phyloP scores from a whole-genome alignment of 2,329 filamentous ascomycete species.

The Hypoxylon sp. region DNA sequence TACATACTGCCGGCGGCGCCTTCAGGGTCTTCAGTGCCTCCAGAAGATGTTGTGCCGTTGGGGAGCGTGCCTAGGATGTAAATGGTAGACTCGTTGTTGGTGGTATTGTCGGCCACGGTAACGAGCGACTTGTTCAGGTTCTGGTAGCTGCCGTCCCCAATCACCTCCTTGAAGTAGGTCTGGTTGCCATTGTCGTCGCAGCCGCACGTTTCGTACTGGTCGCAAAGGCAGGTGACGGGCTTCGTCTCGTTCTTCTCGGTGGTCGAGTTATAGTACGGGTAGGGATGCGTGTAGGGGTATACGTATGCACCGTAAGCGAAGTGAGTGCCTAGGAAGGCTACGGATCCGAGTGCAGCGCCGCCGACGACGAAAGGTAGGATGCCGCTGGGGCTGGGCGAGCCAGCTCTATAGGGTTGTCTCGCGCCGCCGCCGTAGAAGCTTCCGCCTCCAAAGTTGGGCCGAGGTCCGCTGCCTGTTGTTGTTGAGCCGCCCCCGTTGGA shows the following conservation, averaged over 20 bases:
- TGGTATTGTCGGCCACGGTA: slow-evolving; percentile 68
- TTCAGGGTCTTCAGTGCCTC: slow-evolving; percentile 52
- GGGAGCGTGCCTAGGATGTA: slow-evolving; percentile 79
- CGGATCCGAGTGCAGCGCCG: slow-evolving; percentile 58
- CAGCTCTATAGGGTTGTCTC: slow-evolving; percentile 65
- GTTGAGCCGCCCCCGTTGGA: slow-evolving; percentile 61
- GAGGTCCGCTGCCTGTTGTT: slow-evolving; percentile 63
- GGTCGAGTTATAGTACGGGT: slow-evolving; percentile 59
- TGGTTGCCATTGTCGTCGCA: slow-evolving; percentile 71
- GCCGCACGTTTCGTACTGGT: slow-evolving; percentile 58
- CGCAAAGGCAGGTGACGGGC: slow-evolving; percentile 69
- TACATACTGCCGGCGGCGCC: slow-evolving; percentile 47
- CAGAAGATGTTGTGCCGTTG: slow-evolving; percentile 67
- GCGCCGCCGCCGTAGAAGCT: slow-evolving; percentile 73
- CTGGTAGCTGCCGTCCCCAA: slow-evolving; percentile 70
- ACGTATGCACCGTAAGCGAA: slow-evolving; percentile 60
- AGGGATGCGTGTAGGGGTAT: slow-evolving; percentile 60
- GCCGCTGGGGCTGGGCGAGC: slow-evolving; percentile 58
- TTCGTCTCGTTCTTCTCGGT: slow-evolving; percentile 64
- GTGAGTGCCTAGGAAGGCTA: slow-evolving; percentile 68
- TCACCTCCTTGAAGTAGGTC: slow-evolving; percentile 66
- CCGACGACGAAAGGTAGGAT: slow-evolving; percentile 60
- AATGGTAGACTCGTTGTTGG: slow-evolving; percentile 63
- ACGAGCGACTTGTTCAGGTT: slow-evolving; percentile 69
- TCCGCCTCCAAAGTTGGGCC: slow-evolving; percentile 67